Conservation (phyloP, 2,329 filamentous ascomycete genomes). For the Cladophialophora exuberans region DNA sequence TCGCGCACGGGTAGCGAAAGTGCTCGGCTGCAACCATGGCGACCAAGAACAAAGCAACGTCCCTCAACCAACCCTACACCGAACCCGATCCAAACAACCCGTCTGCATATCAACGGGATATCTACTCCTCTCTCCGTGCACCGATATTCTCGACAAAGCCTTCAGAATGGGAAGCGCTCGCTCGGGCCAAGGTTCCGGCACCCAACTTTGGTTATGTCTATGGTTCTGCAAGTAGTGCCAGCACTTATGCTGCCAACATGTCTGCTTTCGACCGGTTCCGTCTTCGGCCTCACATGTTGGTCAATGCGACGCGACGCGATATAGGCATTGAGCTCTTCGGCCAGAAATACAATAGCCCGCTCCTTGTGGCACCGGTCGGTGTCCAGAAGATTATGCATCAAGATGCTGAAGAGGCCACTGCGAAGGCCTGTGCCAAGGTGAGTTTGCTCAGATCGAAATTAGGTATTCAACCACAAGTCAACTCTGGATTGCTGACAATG, state of each 20-base stretch:
- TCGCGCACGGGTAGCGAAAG: no score
- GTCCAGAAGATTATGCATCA: conserved; percentile 69
- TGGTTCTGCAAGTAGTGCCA: conserved; percentile 54
- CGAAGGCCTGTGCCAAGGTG: conserved; percentile 58
- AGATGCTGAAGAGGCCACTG: conserved; percentile 65
- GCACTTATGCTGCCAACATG: conserved; percentile 38
- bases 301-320: conserved; percentile 47
- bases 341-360: conserved; percentile 50
- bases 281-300: conserved; percentile 36
- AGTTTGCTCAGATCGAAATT: no score
- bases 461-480: no score
- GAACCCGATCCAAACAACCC: conserved; percentile 29
- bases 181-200: conserved; percentile 50
- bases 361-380: conserved; percentile 69
- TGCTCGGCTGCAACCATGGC: conserved; percentile 18
- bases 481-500: no score
- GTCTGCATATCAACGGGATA: conserved; percentile 31
- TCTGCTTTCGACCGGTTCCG: conserved; percentile 38
- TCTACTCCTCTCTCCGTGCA: conserved; percentile 34
- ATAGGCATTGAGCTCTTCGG: conserved; percentile 57
- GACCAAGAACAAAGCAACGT: conserved; percentile 9
- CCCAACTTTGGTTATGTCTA: conserved; percentile 62
- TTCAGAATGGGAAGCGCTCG: conserved; percentile 57
- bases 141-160: conserved; percentile 61
- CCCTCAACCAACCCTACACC: conserved; percentile 27